phyloP scores from a whole-genome alignment of 768 basidiomycete species.

The Sporobolomyces phaffii region DNA sequence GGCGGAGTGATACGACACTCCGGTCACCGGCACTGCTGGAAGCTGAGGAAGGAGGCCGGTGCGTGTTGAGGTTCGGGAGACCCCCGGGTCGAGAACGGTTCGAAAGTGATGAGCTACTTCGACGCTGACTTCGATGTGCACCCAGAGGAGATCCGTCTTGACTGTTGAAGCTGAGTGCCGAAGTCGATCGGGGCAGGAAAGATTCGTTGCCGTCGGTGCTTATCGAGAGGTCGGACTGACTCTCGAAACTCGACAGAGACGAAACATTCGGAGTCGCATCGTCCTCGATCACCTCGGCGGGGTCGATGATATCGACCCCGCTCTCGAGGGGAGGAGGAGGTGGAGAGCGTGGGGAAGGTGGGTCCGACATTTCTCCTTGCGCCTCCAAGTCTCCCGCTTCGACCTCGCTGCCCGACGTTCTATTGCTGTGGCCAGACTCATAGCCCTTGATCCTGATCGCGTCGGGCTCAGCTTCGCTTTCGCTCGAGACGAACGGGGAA shows the following conservation, averaged over 20 bases:
- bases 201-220: background rate
- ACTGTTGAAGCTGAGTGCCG: background rate
- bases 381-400: slow-evolving; percentile 27
- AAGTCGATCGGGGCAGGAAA: background rate
- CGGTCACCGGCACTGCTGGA: slow-evolving; percentile 23
- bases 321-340: background rate
- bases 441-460: background rate
- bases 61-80: slow-evolving; percentile 7
- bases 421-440: slow-evolving; percentile 8
- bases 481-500: background rate
- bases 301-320: no score
- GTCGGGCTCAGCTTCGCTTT: background rate
- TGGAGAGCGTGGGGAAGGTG: slow-evolving; percentile 29
- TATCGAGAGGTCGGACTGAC: background rate
- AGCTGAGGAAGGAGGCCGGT: slow-evolving; percentile 21
- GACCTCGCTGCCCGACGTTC: background rate
- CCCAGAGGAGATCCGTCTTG: background rate
- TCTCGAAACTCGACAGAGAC: background rate
- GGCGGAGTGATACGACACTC: slow-evolving; percentile 22
- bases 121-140: background rate
- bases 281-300: no score
- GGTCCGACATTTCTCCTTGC: slow-evolving; percentile 31
- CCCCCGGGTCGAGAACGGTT: background rate
- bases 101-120: slow-evolving; percentile 14
- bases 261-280: background rate